Conservation (phyloP, 768 basidiomycete genomes). For the Auricularia sp. region DNA sequence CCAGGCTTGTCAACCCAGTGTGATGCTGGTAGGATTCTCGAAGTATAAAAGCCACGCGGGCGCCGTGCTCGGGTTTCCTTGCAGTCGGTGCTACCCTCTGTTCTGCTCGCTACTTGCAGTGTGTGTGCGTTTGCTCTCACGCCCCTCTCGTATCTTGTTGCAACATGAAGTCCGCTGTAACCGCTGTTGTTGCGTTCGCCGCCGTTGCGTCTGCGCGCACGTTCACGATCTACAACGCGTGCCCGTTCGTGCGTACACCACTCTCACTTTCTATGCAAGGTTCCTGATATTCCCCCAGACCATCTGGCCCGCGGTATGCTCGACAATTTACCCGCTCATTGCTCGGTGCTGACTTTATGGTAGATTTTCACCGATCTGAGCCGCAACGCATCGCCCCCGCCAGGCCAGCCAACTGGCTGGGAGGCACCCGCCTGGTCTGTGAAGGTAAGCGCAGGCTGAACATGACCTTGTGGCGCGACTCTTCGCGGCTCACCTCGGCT, state of each 20-base stretch:
- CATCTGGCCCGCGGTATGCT: not conserved
- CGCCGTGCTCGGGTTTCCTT: too few species aligned
- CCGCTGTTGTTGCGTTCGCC: constrained; percentile 9
- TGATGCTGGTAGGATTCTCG: too few species aligned
- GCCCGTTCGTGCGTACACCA: constrained; percentile 32
- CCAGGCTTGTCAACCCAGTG: too few species aligned
- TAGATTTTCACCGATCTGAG: not conserved
- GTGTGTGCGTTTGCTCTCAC: too few species aligned
- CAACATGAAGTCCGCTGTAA: not conserved
- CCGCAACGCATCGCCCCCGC: not conserved
- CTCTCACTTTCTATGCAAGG: not conserved
- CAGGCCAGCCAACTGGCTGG: not conserved
- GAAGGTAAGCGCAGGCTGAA: not conserved
- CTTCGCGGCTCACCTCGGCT: constrained; percentile 12
- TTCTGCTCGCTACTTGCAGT: too few species aligned
- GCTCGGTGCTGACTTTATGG: not conserved
- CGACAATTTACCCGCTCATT: not conserved
- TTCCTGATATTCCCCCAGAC: not conserved
- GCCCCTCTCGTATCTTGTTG: not conserved
- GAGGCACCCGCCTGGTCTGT: not conserved
- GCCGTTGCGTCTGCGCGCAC: constrained; percentile 32
- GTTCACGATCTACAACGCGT: constrained; percentile 50
- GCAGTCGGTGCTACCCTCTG: too few species aligned
- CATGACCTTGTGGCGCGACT: constrained; percentile 4
- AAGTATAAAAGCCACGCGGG: too few species aligned